Base-by-base conservation (phyloP, 2,329 filamentous ascomycete species). In the Pestalotiopsis fici region DNA sequence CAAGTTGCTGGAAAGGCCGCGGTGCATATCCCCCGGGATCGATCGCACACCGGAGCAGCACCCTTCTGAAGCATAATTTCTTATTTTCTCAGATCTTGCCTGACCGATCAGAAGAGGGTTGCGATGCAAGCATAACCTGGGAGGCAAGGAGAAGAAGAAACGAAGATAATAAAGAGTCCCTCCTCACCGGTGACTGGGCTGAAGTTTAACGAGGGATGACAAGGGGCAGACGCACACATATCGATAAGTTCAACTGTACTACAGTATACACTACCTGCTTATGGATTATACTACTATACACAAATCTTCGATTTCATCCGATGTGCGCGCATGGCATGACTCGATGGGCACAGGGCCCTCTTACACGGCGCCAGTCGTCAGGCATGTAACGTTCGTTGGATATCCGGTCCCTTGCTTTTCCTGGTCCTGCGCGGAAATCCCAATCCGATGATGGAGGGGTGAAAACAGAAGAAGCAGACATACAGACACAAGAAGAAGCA, bases 1-100 rank as follows among this genome's bases (percentile, higher is more conserved):
- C 59, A 62, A 62, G 31, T 62, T 35, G 59, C 59, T 47, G 59
- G 59, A 62, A 62, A 47, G 37, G 59, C 31, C 13, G 21, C 37
- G 59, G n/a, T 62, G 35, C 57, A 31, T 59, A 31, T 59, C 55
- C 21, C 4, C 25, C 6, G n/a, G 28, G 25, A 31, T 21, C 12
- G 23, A 23, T 31, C 28, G 18, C 57, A 31, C 57, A 31, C n/a
- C 27, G n/a, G 57, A 35, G n/a, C 25, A 13, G 57, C 57, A 35
- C n/a, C 18, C 9, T 35, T 13, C 7, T 27, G 23, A 28, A 27
- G 55, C 11, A 57, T 57, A 57, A 50, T 50, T 50, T 50, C 43
- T 50, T 50, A 50, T 50, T 50, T 5, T n/a, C n/a, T n/a, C 43
- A 50, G 43, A 50, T 50, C 43, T 50, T 50, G 43, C 28, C 55